Evolutionary conservation across 129 eudicot genomes (phyloP), one percentile per base, ranked within the genome.

Genomic region (Centrapalus pauciflorus): DNA sequence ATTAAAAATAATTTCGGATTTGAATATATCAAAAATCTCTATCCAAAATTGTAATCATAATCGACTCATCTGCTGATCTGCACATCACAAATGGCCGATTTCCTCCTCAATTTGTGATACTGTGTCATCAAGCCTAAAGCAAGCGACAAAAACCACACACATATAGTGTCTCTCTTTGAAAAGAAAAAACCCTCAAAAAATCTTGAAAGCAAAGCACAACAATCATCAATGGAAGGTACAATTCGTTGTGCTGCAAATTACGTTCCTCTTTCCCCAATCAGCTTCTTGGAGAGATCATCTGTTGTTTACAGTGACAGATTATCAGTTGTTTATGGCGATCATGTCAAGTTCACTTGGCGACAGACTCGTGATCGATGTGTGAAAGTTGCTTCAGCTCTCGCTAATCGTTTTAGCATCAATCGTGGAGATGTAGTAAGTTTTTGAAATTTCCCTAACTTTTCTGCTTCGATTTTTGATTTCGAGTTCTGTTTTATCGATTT

Each of bases 211-310:
- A n/a, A n/a, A n/a, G n/a, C n/a, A n/a, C n/a, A n/a, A n/a, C n/a
- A 21, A 45, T 14, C 21, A 45, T 45, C 51, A 30, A 67, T 81
- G 80, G 84, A 76, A 41, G 87, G 91, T 8, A 55, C 80, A 34
- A 66, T 82, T 5, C 77, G 55, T 20, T 82, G 72, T 46, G 58
- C 43, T 0, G 91, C 91, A 1, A 85, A 85, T 41, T 66, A 85
- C 66, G 76, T 73, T 38, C 78, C 87, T 8, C 63, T 85, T 35
- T 50, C 91, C 14, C 87, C 91, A 29, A 76, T 85, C 11, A 85
- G 82, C 68, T 85, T 85, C 65, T 67, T 85, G 75, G 87, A 85
- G 64, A 65, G 82, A 68, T 78, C 88, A 3, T 78, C 83, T 8
- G 67, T 70, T 73, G 87, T 78, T 17, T 82, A 73, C 69, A 51